Conservation (phyloP, 108 stramenopile genomes). For the Parietichytrium sp. region DNA sequence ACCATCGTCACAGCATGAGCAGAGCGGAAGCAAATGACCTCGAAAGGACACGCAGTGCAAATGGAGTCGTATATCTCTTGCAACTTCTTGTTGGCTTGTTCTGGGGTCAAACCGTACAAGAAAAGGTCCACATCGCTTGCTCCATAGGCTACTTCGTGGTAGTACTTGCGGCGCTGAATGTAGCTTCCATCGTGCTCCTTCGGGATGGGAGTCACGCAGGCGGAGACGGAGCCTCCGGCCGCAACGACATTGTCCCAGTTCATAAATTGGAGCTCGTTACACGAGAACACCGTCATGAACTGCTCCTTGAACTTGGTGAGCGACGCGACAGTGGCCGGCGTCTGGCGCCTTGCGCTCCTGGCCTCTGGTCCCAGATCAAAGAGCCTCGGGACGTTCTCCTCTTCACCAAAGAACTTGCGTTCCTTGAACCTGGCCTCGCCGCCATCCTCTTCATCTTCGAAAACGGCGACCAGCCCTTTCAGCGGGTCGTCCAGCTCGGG, state of each 20-base stretch:
- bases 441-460: not conserved
- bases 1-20: slow-evolving; percentile 54
- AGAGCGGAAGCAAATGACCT: slow-evolving; percentile 49
- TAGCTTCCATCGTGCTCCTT: not conserved
- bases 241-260: slow-evolving; percentile 59
- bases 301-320: not conserved
- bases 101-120: slow-evolving; percentile 51
- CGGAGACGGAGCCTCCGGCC: slow-evolving; percentile 54
- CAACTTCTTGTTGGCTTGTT: slow-evolving; percentile 49
- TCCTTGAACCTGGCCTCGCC: not conserved
- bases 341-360: not conserved
- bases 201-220: slow-evolving; percentile 50
- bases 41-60: slow-evolving; percentile 52
- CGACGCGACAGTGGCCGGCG: not conserved
- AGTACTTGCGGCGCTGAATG: slow-evolving; percentile 40
- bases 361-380: not conserved
- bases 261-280: slow-evolving; percentile 43
- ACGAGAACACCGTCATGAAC: slow-evolving; percentile 39
- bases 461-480: slow-evolving; percentile 8
- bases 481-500: not conserved
- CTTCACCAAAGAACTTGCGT: not conserved
- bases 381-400: not conserved
- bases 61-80: slow-evolving; percentile 52
- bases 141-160: slow-evolving; percentile 38
- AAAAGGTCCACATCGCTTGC: slow-evolving; percentile 58